A percentile compares a stretch with the other conserved stretches of the same genome.
These are phyloP conservation scores for Brassica balearica DNA, from an alignment of 441 rosid species.

Conservation along the genomic window DNA sequence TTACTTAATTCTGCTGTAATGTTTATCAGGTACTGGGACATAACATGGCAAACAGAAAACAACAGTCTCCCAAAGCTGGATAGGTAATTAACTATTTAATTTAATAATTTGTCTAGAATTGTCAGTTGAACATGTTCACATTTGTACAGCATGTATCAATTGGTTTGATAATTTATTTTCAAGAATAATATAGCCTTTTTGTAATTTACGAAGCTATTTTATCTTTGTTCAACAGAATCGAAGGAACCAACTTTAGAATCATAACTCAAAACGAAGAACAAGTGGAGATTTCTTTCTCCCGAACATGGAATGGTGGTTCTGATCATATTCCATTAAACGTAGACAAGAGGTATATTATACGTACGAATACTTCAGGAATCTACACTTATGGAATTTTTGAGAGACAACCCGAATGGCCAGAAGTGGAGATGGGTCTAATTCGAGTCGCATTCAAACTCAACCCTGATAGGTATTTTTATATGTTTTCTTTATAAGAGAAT, in stretches of 20 bases:
- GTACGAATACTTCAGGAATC: constrained; percentile 60
- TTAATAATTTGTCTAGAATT: constrained; percentile 18
- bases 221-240: constrained; percentile 58
- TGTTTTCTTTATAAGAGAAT: background rate
- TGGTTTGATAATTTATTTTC: background rate
- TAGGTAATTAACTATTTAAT: constrained; percentile 27
- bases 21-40: constrained; percentile 42
- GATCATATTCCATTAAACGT: constrained; percentile 60
- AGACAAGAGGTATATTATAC: constrained; percentile 76
- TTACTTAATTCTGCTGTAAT: background rate
- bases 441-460: constrained; percentile 76
- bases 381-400: constrained; percentile 72
- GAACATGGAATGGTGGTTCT: constrained; percentile 51
- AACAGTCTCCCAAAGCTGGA: constrained; percentile 30
- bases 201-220: background rate
- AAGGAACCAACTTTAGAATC: constrained; percentile 53
- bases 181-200: background rate
- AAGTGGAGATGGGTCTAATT: constrained; percentile 70
- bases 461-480: constrained; percentile 42
- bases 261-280: constrained; percentile 55
- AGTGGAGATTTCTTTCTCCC: constrained; percentile 71
- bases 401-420: constrained; percentile 67
- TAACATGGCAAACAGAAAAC: constrained; percentile 39
- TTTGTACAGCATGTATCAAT: background rate
- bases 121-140: constrained; percentile 26